phyloP scores from a whole-genome alignment of 352 stramenopile species.

The Pythium plurisporium region DNA sequence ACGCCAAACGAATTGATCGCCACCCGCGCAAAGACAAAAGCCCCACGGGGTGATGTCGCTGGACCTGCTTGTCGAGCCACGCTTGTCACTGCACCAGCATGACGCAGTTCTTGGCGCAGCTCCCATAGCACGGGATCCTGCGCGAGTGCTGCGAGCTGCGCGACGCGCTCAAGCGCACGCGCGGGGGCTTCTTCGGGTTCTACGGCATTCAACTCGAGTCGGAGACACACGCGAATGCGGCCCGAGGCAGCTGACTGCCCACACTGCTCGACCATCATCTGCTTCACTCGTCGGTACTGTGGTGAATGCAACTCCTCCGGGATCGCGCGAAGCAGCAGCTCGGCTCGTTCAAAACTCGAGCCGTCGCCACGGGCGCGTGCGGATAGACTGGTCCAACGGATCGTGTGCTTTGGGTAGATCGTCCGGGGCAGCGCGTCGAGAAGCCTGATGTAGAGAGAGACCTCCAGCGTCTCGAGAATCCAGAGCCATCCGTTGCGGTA shows the following conservation, averaged over 20 bases:
- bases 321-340: neutral
- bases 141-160: neutral
- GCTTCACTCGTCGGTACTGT: neutral
- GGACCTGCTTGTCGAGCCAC: neutral
- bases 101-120: neutral
- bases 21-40: neutral
- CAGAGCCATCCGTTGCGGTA: neutral
- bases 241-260: neutral
- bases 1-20: neutral
- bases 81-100: neutral
- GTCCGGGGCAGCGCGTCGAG: neutral
- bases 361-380: neutral
- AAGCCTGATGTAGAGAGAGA: neutral
- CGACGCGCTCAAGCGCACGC: neutral
- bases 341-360: neutral
- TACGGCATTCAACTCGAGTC: neutral
- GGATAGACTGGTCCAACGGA: neutral
- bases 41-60: too few relatives aligned
- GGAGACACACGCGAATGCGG: neutral
- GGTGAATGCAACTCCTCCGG: neutral
- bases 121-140: neutral
- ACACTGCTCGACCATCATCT: neutral
- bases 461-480: neutral
- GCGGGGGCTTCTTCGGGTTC: neutral
- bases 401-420: conserved; percentile 1